phyloP scores from a whole-genome alignment of 805 yeast genomes.

The Saccharomycopsis babjevae region DNA sequence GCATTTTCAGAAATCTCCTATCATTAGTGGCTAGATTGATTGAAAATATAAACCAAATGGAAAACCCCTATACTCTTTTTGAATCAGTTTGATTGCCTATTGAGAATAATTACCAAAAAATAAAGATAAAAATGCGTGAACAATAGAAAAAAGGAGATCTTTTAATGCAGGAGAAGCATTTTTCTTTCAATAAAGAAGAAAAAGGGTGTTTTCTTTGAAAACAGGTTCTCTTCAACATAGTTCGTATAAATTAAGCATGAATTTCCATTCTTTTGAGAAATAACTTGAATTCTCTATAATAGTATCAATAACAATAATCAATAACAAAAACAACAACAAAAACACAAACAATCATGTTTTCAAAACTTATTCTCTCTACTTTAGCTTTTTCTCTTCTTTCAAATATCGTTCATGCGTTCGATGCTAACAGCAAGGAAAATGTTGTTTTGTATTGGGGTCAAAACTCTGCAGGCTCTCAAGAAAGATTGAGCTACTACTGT shows the following conservation, averaged over 20 bases:
- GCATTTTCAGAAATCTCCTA: background rate
- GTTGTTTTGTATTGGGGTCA: constrained; percentile 89
- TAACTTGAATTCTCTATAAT: background rate
- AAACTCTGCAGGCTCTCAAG: constrained; percentile 52
- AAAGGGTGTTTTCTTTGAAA: background rate
- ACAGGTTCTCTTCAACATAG: background rate
- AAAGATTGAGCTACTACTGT: constrained; percentile 48
- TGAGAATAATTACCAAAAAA: background rate
- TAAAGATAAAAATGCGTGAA: background rate
- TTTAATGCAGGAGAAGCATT: background rate
- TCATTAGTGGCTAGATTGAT: background rate
- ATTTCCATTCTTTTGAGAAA: background rate
- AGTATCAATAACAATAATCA: background rate
- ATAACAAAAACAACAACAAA: background rate
- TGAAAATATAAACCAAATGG: too few relatives aligned
- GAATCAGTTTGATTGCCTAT: background rate
- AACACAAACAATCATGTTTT: background rate
- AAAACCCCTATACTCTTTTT: background rate
- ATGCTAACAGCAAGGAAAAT: background rate
- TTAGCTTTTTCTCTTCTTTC: background rate
- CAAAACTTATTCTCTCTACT: background rate
- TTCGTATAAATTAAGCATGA: background rate
- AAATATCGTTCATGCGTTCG: background rate
- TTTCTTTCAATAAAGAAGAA: background rate
- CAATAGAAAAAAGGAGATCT: background rate